Evolutionary conservation across 2,329 filamentous ascomycete species (phyloP), one percentile per base, ranked within the genome.

Genomic region (Cercospora canescens): DNA sequence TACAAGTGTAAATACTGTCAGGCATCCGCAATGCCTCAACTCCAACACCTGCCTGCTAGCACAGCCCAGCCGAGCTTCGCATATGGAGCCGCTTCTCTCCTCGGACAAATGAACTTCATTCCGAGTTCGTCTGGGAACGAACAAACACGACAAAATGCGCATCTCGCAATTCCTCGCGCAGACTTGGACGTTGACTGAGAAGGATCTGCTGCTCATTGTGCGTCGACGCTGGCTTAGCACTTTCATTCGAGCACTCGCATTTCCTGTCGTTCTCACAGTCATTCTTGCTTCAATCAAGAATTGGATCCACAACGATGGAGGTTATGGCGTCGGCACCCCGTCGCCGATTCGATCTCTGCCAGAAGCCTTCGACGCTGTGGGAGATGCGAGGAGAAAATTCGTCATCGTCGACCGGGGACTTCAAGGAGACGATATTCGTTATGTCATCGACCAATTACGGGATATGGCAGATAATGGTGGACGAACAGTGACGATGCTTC

Each of bases 381-480:
- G 79, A 30, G 81, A 81, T 8, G 86, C 87, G 21, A 85, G 91
- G 69, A 79, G 90, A 70, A 92, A 87, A 60, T 82, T 96, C 18
- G 88, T 89, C 18, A 91, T 97, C 65, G 88, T 96, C 62, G 90
- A 95, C 75, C 92, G 87, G 78, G 90, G 90, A 7, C 72, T 80
- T 52, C 80, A 80, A 0, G 89, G 87, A 21, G 91, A 91, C 16
- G 84, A 89, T 60, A 92, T 95, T 60, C 87, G 91, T 65, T 80
- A 80, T 12, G 88, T 94, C n/a, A 92, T 96, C 64, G 82, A 86
- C 67, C 76, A 79, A 4, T 77, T 96, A 18, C 84, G 85, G 2
- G 82, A 79, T 6, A 82, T 88, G 2, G 86, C 89, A 3, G 80
- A 81, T 14, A 77, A 76, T n/a, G 83, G 84, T 16, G 86, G 85